Evolutionary conservation across 225 moss, liverwort and hornwort species (phyloP), one percentile per base, ranked within the genome.

Genomic region (Rhytidiadelphus loreus): DNA sequence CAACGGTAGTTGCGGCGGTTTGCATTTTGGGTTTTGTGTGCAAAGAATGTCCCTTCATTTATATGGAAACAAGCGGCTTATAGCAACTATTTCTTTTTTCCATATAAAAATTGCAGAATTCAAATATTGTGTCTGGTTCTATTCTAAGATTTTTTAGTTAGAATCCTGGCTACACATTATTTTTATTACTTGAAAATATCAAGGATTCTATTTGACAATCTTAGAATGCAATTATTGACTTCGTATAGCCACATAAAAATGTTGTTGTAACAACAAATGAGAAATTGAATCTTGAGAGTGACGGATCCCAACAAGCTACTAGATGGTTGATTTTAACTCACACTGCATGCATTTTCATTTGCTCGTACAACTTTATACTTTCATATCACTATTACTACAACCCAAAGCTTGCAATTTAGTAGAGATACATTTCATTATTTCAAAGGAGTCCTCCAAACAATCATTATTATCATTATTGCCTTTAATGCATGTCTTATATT

Each of bases 1-100:
- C 4, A 0, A 0, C 12, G 12, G 20, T 50, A 50, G 21, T 55
- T 78, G 37, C 4, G 0, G 2, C 1, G 3, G 4, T 56, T 56
- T 57, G 28, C 24, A 57, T 8, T 8, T 29, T 16, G 8, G 8
- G 41, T 20, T 12, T 29, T 19, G 19, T 19, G 16, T 18, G 7
- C 29, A 41, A 80, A 8, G 41, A 39, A n/a, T 18, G 30, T 5
- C 7, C 1, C 13, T 39, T 57, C 2, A 19, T 41, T 58, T 57
- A 1, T 39, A 28, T 16, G 8, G 3, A 80, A 58, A 57, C 2
- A 43, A 14, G 60, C 2, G 0, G 3, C 20, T 21, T 11, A 8
- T 37, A 9, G 21, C 3, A 60, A 57, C 8, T 12, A 5, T 16
- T 5, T 41, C 29, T 25, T 11, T 22, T 5, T 33, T 48, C 17